phyloP scores from a whole-genome alignment of 768 basidiomycete species.

The Phlebiopsis flavidoalba region DNA sequence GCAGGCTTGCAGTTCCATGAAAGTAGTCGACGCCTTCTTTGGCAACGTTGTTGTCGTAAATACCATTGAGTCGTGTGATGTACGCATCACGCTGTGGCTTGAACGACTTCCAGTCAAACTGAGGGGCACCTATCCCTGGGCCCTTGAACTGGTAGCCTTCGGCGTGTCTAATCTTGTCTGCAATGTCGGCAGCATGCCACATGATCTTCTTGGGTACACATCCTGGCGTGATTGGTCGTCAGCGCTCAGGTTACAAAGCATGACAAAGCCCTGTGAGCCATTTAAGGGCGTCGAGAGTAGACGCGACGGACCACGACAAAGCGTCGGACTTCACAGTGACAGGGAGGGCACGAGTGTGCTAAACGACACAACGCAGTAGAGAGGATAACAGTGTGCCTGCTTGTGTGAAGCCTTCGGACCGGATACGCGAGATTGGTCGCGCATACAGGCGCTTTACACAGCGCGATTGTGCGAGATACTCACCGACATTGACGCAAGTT shows the following conservation, averaged over 20 bases:
- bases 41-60: slow-evolving; percentile 86
- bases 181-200: slow-evolving; percentile 94
- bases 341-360: too few relatives aligned
- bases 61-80: slow-evolving; percentile 81
- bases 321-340: too few relatives aligned
- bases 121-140: slow-evolving; percentile 40
- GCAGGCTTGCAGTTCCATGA: slow-evolving; percentile 69
- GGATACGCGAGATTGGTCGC: neutral
- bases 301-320: neutral
- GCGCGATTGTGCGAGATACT: slow-evolving; percentile 24
- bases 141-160: slow-evolving; percentile 71
- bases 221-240: slow-evolving; percentile 40
- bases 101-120: slow-evolving; percentile 87
- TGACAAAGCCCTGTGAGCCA: neutral
- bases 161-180: slow-evolving; percentile 79
- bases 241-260: neutral
- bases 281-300: neutral
- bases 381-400: neutral
- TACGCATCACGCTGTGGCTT: slow-evolving; percentile 96
- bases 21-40: slow-evolving; percentile 89
- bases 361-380: too few relatives aligned
- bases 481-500: slow-evolving; percentile 97
- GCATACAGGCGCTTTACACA: neutral
- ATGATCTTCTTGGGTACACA: slow-evolving; percentile 99
- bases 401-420: neutral